phyloP scores from a whole-genome alignment of 345 rosid genomes.

The Lenwebbia sp. region DNA sequence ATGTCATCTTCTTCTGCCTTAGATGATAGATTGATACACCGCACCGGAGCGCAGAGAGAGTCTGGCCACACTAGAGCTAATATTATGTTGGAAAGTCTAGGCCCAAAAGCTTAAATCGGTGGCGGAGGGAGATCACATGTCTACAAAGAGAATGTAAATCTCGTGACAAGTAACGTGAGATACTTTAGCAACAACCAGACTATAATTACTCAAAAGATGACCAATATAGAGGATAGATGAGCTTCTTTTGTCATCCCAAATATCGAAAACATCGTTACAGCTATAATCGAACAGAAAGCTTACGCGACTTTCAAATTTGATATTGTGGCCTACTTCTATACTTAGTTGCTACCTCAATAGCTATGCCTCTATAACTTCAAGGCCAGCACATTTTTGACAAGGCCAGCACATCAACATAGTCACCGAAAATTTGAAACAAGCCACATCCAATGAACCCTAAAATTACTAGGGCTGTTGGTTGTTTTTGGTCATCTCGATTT shows the following conservation, averaged over 20 bases:
- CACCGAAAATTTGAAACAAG: no score
- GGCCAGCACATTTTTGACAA: background rate
- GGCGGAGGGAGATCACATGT: accelerated
- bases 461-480: background rate
- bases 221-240: background rate
- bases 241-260: background rate
- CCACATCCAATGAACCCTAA: no score
- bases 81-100: accelerated
- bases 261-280: background rate
- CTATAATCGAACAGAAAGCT: background rate
- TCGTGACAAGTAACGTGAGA: accelerated
- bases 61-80: background rate
- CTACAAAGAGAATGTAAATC: accelerated
- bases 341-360: background rate
- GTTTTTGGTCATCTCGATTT: background rate
- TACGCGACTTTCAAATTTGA: background rate
- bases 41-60: accelerated
- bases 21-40: background rate
- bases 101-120: accelerated
- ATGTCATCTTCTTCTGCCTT: background rate
- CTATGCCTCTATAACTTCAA: background rate
- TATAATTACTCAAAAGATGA: background rate
- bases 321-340: background rate
- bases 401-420: background rate
- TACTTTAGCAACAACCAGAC: background rate